Conservation (phyloP, 805 yeast species). For the Yamadazyma philogaea region DNA sequence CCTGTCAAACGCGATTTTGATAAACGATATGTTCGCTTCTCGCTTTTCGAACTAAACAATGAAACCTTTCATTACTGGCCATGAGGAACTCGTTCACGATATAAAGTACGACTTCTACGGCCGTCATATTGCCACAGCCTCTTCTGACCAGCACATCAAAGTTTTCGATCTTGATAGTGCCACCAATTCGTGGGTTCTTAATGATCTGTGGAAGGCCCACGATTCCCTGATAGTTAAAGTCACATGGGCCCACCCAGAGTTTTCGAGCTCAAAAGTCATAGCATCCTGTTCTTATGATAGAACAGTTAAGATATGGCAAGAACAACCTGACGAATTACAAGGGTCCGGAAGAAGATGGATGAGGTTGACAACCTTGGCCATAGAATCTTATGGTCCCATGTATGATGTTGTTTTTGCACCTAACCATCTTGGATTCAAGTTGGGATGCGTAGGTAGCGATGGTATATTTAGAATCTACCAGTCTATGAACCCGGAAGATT, state of each 20-base stretch:
- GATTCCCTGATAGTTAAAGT: slow-evolving; percentile 81
- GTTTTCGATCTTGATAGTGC: slow-evolving; percentile 74
- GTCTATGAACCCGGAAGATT: slow-evolving; percentile 84
- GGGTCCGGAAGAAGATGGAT: slow-evolving; percentile 86
- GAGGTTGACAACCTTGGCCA: slow-evolving; percentile 65
- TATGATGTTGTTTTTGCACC: slow-evolving; percentile 92
- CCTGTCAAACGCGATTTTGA: slow-evolving; percentile 2
- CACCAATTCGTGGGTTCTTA: slow-evolving; percentile 73
- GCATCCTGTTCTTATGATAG: slow-evolving; percentile 91
- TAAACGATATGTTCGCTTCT: background rate
- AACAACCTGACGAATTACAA: slow-evolving; percentile 69
- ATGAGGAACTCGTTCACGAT: slow-evolving; percentile 89
- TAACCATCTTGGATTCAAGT: slow-evolving; percentile 69
- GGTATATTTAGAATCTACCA: slow-evolving; percentile 84
- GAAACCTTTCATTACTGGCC: slow-evolving; percentile 84
- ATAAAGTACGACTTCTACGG: slow-evolving; percentile 93
- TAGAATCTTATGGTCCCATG: slow-evolving; percentile 82
- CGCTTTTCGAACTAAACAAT: slow-evolving; percentile 13
- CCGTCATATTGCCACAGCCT: slow-evolving; percentile 85
- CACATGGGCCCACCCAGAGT: slow-evolving; percentile 94
- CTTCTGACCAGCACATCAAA: slow-evolving; percentile 90
- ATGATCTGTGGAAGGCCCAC: slow-evolving; percentile 94
- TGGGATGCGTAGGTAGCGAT: slow-evolving; percentile 88
- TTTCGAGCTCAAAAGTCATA: slow-evolving; percentile 65
- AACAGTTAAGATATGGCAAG: slow-evolving; percentile 89